Evolutionary conservation across 164 flowering plant species (phyloP), one percentile per base, ranked within the genome.

Genomic region (Magnolia kwangsiensis): DNA sequence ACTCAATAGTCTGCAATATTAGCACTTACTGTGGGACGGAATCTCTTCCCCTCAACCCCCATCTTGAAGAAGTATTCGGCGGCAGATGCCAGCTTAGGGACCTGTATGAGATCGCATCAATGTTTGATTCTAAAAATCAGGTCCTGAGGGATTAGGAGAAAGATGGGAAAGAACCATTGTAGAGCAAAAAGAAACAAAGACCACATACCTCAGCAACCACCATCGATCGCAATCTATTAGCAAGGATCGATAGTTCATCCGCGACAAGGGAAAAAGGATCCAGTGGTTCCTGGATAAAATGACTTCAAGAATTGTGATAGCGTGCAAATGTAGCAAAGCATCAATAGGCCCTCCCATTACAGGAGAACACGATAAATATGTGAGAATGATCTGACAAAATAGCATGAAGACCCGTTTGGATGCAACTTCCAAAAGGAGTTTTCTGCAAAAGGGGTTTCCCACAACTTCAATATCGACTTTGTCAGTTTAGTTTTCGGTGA

Each of bases 251-350:
- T 58, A 96, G 83, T 78, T 96, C 99, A 84, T 96, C 98, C 13
- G 98, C 96, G 84, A 96, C 99, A 76, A 96, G 95, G 68, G 97
- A 89, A 84, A 96, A 96, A 11, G 99, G 99, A 71, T 96, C 99
- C 70, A 85, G 77, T 67, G 83, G 86, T 45, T 91, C 99, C 97
- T 93, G 90, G 75, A 69, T 24, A 72, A 18, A 64, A 11, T 1
- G 11, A 63, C 19, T 58, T 7, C 20, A 29, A 1, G 69, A 55
- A 68, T 18, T 10, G 6, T n/a, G n/a, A 65, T 2, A 27, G 7
- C 18, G 27, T 37, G 51, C 20, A 31, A 73, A 69, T 55, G 65
- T 1, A 50, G 14, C 1, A 5, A 45, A 14, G 24, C 13, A 66
- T 49, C 19, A 50, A 20, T 16, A 11, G 7, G 23, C 23, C 24